Percentiles rank a stretch among this genome's conserved stretches.
These are phyloP conservation scores for Debaryomyces subglobosus DNA, from an alignment of 1,139 yeast species.

Conservation along the genomic window DNA sequence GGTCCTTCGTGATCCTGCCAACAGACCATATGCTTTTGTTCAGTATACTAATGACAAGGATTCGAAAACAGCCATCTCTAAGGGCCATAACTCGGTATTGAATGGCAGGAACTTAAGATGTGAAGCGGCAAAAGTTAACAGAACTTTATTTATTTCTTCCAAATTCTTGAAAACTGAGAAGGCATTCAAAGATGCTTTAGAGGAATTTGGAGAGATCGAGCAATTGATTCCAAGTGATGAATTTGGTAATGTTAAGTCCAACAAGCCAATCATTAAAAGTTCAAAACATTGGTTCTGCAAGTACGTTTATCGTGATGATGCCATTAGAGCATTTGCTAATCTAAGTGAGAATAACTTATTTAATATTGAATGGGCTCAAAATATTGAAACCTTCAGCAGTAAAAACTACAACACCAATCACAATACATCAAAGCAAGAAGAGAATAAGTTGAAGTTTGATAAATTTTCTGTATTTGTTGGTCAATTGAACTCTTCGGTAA, in stretches of 20 bases:
- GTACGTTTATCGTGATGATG: constrained; percentile 86
- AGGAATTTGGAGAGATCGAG: constrained; percentile 74
- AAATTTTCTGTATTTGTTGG: constrained; percentile 77
- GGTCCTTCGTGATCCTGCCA: constrained; percentile 78
- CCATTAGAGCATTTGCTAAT: constrained; percentile 81
- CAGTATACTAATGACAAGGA: constrained; percentile 76
- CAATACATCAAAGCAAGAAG: constrained; percentile 9
- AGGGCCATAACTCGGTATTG: constrained; percentile 69
- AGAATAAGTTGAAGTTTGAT: constrained; percentile 47
- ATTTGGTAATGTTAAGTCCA: constrained; percentile 31
- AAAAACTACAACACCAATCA: constrained; percentile 13
- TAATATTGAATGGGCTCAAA: constrained; percentile 84
- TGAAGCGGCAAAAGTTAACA: constrained; percentile 88
- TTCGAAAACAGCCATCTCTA: constrained; percentile 65
- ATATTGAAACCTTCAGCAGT: constrained; percentile 46
- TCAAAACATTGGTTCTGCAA: constrained; percentile 73
- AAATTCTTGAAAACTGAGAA: constrained; percentile 24
- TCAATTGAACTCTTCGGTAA: constrained; percentile 58
- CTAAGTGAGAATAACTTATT: constrained; percentile 55
- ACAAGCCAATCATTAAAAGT: constrained; percentile 11
- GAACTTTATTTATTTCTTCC: constrained; percentile 67
- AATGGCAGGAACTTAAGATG: constrained; percentile 82
- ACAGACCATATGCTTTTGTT: constrained; percentile 93
- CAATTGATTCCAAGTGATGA: constrained; percentile 56
- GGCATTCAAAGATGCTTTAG: constrained; percentile 42